Evolutionary conservation across 2,329 filamentous ascomycete genomes (phyloP).

Genomic region (Exophiala alcalophila): DNA sequence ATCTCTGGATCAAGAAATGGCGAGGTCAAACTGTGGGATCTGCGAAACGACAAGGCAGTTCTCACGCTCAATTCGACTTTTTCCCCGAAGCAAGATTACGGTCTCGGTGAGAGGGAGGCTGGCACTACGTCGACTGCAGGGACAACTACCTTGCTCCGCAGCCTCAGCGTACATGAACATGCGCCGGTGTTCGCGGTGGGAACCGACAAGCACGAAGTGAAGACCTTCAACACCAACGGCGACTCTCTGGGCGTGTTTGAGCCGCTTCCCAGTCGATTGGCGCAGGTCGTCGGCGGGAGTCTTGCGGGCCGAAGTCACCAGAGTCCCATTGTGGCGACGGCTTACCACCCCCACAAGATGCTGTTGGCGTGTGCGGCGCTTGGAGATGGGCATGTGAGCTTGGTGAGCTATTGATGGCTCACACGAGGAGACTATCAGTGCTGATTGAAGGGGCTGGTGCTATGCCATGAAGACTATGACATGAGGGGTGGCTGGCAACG

Average conservation of each 20-base stretch:
- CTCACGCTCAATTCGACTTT: slow-evolving; percentile 24
- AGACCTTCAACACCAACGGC: slow-evolving; percentile 87
- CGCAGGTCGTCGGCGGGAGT: slow-evolving; percentile 24
- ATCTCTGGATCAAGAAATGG: slow-evolving; percentile 88
- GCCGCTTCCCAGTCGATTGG: slow-evolving; percentile 28
- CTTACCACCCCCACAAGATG: slow-evolving; percentile 93
- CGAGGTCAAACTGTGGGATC: slow-evolving; percentile 94
- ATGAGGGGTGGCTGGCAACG: too few species aligned
- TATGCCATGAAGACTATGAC: too few species aligned
- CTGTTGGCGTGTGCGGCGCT: slow-evolving; percentile 83
- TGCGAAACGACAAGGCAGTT: slow-evolving; percentile 65
- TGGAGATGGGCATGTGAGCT: slow-evolving; percentile 83
- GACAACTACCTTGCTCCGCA: slow-evolving; percentile 58
- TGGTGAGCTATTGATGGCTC: slow-evolving; percentile 24
- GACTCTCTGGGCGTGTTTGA: slow-evolving; percentile 77
- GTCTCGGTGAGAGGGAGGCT: too few species aligned
- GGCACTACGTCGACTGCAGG: slow-evolving; percentile 67
- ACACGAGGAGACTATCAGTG: too few species aligned
- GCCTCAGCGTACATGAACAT: slow-evolving; percentile 91
- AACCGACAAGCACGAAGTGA: slow-evolving; percentile 81
- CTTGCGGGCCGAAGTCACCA: slow-evolving; percentile 56
- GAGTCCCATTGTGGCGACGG: slow-evolving; percentile 79
- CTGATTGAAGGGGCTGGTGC: too few species aligned
- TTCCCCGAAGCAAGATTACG: slow-evolving; percentile 2
- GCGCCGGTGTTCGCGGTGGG: slow-evolving; percentile 92